Base-by-base conservation (phyloP, 2,329 filamentous ascomycete species). In the Pleomassaria siparia region DNA sequence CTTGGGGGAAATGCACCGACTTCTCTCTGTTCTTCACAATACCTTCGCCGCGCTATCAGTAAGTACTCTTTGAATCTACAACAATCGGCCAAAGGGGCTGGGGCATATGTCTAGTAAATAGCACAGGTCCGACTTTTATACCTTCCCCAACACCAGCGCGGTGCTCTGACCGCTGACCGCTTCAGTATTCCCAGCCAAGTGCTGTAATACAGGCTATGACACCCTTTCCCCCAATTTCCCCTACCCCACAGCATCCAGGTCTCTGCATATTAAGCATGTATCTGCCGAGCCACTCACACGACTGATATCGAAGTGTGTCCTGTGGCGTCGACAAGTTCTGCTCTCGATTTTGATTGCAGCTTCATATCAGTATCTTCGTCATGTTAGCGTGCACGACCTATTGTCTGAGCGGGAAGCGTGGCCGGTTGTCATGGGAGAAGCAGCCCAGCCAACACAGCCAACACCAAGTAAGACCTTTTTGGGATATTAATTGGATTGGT, bases 201-300 rank as follows among this genome's bases (percentile, higher is more conserved):
- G n/a, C n/a, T n/a, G n/a, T n/a, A n/a, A n/a, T n/a, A n/a, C n/a
- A n/a, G n/a, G n/a, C n/a, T n/a, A n/a, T n/a, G n/a, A n/a, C n/a
- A n/a, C n/a, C n/a, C n/a, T n/a, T n/a, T 25, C 10, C 40, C 41
- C 36, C 53, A 40, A 55, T 48, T 30, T 44, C 40, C n/a, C n/a
- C 49, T 59, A 58, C 51, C 55, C 60, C 53, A 55, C 49, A 57
- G 43, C 32, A 43, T 40, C 49, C 44, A 50, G 50, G 30, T 50
- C 39, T 40, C 25, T 20, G 28, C 47, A 56, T 26, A 58, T 61
- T 58, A 43, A n/a, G 2, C 16, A 18, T 18, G 20, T 52, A 64
- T 62, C 56, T 64, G 60, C 62, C 61, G 59, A 41, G 33, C 45
- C 47, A 47, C 48, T 55, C 47, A 51, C 32, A 36, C 25, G 12